Percentiles rank a stretch among this genome's conserved stretches.
Conservation (phyloP, 768 basidiomycete species). For the Agaricus sinodeliciosus region DNA sequence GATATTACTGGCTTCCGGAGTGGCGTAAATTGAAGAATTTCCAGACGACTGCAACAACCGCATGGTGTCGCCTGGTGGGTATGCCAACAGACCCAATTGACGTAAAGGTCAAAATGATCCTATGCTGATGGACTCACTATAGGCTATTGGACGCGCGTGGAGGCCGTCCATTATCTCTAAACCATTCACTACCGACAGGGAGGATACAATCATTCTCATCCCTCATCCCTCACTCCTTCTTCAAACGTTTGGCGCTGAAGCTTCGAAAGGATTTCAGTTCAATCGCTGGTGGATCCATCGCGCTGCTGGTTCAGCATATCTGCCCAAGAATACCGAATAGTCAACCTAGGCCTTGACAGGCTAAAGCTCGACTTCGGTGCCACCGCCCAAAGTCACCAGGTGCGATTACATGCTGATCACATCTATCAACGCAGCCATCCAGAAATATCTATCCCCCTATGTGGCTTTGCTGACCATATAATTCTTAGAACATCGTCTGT, state of each 20-base stretch:
- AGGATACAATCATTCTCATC: neutral
- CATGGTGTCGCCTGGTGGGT: neutral
- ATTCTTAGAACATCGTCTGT: neutral
- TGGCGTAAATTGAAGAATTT: too few species aligned
- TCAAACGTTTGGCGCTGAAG: neutral
- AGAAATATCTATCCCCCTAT: slow-evolving; percentile 1
- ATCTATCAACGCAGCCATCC: neutral
- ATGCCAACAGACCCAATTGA: slow-evolving; percentile 7
- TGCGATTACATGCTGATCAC: neutral
- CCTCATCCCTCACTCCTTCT: neutral
- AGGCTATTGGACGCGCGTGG: neutral
- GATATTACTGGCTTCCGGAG: too few species aligned
- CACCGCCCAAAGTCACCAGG: neutral
- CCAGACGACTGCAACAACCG: neutral
- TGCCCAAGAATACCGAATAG: neutral
- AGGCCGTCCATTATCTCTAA: neutral
- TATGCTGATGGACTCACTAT: neutral
- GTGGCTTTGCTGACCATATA: neutral
- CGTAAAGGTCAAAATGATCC: neutral
- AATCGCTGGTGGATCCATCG: neutral
- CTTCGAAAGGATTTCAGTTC: neutral
- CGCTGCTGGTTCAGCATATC: slow-evolving; percentile 6
- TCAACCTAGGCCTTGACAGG: slow-evolving; percentile 3
- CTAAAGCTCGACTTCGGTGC: neutral
- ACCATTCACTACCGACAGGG: neutral